These are phyloP conservation scores for Xylaria multiplex DNA, from an alignment of 2,329 filamentous ascomycete genomes.

Conservation along the genomic window DNA sequence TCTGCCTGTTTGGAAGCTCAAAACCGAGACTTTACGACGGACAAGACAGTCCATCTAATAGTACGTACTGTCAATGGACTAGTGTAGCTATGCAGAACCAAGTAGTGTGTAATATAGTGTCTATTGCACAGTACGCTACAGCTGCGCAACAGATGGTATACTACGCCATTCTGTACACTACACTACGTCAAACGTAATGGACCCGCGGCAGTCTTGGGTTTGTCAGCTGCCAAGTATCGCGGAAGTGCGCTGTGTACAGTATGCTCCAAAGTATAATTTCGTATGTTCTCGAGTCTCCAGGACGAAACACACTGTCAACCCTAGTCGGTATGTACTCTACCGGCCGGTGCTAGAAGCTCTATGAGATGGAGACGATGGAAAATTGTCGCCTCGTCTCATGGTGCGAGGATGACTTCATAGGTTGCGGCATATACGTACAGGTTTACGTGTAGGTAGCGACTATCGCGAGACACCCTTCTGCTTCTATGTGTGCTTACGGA, in stretches of 20 bases:
- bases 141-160: background rate
- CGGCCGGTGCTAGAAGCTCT: no score
- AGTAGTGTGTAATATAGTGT: background rate
- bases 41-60: background rate
- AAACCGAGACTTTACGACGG: constrained; percentile 30
- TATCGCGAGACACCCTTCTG: constrained; percentile 12
- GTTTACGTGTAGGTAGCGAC: background rate
- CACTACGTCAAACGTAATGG: background rate
- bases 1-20: constrained; percentile 21
- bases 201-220: background rate
- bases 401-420: constrained; percentile 6
- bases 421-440: background rate
- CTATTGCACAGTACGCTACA: background rate
- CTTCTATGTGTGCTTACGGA: constrained; percentile 1
- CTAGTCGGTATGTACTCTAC: no score
- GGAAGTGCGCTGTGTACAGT: no score
- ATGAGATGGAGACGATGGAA: no score
- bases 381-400: background rate
- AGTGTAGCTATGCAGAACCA: background rate
- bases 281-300: constrained; percentile 2
- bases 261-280: background rate
- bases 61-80: background rate
- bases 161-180: background rate
- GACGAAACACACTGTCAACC: no score
- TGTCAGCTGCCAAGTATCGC: constrained; percentile 1